Percentiles rank a stretch among this genome's conserved stretches.
phyloP scores from a whole-genome alignment of 257 asterid genomes.

The Nyctanthes arbortristis region DNA sequence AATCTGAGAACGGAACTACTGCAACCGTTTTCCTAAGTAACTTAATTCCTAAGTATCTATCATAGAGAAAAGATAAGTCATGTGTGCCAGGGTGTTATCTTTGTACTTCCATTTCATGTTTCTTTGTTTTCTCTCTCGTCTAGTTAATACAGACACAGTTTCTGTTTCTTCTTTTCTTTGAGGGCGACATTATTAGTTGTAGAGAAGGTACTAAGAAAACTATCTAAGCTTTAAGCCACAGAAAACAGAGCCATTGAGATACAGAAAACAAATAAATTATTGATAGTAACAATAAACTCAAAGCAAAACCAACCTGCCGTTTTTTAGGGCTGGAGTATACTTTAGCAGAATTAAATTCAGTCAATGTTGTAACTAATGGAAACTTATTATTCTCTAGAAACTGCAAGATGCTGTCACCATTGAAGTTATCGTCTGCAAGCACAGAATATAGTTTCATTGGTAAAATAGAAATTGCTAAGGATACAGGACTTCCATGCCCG shows the following conservation, averaged over 20 bases:
- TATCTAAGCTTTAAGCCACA: background rate
- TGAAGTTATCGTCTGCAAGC: conserved; percentile 61
- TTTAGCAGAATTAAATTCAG: conserved; percentile 86
- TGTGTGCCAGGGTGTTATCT: background rate
- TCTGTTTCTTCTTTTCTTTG: background rate
- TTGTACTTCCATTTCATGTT: background rate
- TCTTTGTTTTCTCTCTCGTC: background rate
- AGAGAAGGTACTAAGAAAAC: background rate
- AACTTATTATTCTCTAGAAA: conserved; percentile 77
- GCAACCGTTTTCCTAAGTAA: background rate
- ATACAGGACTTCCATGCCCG: background rate
- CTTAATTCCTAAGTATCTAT: background rate
- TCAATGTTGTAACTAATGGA: conserved; percentile 74
- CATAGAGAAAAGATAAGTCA: background rate
- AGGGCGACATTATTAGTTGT: background rate
- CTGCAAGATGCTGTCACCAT: conserved; percentile 51
- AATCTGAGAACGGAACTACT: background rate
- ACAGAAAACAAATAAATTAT: conserved; percentile 17
- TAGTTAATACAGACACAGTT: background rate
- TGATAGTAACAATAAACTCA: conserved; percentile 9
- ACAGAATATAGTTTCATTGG: conserved; percentile 13
- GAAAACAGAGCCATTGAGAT: background rate
- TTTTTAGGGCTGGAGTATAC: conserved; percentile 65
- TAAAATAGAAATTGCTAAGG: background rate
- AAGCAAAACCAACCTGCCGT: conserved; percentile 61